Base-by-base conservation (phyloP, 441 rosid species). In the Capsella rubella region DNA sequence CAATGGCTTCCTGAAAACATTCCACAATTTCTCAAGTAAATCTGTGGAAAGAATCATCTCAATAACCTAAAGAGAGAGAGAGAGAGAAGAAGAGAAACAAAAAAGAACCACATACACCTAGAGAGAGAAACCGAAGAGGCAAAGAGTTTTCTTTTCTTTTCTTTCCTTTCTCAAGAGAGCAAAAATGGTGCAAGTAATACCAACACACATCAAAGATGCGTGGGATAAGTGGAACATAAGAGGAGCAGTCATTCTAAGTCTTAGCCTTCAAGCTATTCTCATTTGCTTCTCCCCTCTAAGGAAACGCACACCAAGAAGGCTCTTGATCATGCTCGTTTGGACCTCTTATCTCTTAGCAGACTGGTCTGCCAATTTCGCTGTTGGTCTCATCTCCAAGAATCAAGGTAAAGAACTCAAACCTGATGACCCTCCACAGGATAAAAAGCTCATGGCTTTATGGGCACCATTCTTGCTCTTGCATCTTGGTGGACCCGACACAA, bases 401-500 rank as follows among this genome's bases (percentile, higher is more conserved):
- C 84, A 78, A 71, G 75, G 75, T 40, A 65, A 73, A 45, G 11
- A 40, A 0, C 6, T 0, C 0, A 54, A 72, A n/a, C 63, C 73
- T 7, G 35, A 4, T 12, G 77, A 60, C 16, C 76, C 72, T 71
- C 71, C 34, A 2, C 68, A 65, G 21, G 76, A 77, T 49, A 64
- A 77, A 25, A 71, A 77, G 40, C 82, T 88, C 39, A 61, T 85
- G 39, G 87, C 86, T 3, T 80, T 87, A 39, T 87, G 91, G 91
- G 85, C 86, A 12, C 88, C 89, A 0, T 85, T 85, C 43, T 84
- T 87, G 56, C 63, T 87, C 31, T 49, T 87, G 2, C 89, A 85
- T 59, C 89, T 83, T 18, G 91, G 91, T 11, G 88, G 89, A 1
- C 88, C 91, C 0, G 91, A 82, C 71, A 78, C 88, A 6, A 85